Conservation (phyloP, 2,329 filamentous ascomycete genomes). For the Chaetomium olivaceum region DNA sequence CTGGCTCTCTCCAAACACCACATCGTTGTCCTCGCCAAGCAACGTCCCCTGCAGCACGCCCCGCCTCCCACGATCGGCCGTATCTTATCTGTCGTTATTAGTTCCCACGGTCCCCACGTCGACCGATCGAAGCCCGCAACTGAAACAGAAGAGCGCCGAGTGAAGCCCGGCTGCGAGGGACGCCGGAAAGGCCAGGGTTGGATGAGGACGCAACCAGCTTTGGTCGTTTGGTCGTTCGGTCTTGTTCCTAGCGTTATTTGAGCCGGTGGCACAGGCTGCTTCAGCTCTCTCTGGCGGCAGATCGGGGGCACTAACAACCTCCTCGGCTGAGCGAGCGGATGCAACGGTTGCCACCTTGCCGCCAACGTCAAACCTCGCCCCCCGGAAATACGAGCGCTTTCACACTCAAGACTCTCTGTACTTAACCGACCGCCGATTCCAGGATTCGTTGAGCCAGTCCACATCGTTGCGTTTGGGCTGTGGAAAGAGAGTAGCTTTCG, state of each 20-base stretch:
- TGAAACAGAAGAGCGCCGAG: neutral
- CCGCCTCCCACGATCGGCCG: slow-evolving; percentile 9
- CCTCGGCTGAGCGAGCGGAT: slow-evolving; percentile 7
- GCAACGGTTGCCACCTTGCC: neutral
- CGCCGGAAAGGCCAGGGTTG: neutral
- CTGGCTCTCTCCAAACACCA: slow-evolving; percentile 7
- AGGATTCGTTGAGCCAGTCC: neutral
- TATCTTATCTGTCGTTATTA: slow-evolving; percentile 21
- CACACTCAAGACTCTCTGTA: neutral
- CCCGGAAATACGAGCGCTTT: neutral
- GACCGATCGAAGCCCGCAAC: neutral
- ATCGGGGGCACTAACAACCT: neutral
- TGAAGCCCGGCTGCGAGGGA: neutral
- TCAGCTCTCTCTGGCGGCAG: neutral
- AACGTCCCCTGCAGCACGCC: slow-evolving; percentile 8
- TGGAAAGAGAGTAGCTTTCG: neutral
- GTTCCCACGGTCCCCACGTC: slow-evolving; percentile 9
- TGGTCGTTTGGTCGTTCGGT: neutral
- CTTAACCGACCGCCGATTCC: neutral
- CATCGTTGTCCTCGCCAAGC: slow-evolving; percentile 17
- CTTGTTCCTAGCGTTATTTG: neutral
- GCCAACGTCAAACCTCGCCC: slow-evolving; percentile 5
- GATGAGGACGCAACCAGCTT: neutral
- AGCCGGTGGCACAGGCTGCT: neutral
- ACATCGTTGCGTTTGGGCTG: neutral